Conservation (phyloP, 2,329 filamentous ascomycete species). For the Aspergillus floridensis region DNA sequence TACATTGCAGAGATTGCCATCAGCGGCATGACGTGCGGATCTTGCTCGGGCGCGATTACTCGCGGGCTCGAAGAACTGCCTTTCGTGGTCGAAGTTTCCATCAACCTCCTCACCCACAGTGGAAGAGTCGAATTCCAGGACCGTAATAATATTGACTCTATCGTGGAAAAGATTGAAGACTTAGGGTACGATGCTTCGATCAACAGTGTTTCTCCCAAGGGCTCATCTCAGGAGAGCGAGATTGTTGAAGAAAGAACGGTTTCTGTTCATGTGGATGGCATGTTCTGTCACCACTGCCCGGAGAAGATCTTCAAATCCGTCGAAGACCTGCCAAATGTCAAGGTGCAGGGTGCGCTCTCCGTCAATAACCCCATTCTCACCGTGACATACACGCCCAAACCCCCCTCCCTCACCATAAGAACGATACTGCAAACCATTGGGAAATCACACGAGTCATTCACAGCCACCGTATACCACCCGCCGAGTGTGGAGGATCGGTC, state of each 20-base stretch:
- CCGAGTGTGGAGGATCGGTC: slow-evolving; percentile 82
- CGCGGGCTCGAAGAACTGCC: slow-evolving; percentile 45
- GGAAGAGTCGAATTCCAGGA: slow-evolving; percentile 50
- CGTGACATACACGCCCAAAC: slow-evolving; percentile 66
- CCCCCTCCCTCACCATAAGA: slow-evolving; percentile 71
- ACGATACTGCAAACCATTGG: slow-evolving; percentile 68
- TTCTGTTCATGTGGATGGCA: slow-evolving; percentile 65
- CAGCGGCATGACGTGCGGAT: slow-evolving; percentile 58
- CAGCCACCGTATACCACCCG: slow-evolving; percentile 70
- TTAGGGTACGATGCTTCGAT: slow-evolving; percentile 66
- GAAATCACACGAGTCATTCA: slow-evolving; percentile 63
- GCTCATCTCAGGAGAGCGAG: slow-evolving; percentile 31
- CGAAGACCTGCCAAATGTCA: slow-evolving; percentile 49
- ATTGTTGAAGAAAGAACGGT: slow-evolving; percentile 52
- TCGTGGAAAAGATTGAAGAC: slow-evolving; percentile 52
- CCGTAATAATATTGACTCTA: slow-evolving; percentile 44
- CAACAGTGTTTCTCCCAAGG: slow-evolving; percentile 41
- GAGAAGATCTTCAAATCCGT: slow-evolving; percentile 40
- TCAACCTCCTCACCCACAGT: slow-evolving; percentile 53
- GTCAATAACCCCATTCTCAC: slow-evolving; percentile 65
- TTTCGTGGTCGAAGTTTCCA: slow-evolving; percentile 48
- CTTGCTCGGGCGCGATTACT: slow-evolving; percentile 53
- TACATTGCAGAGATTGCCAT: slow-evolving; percentile 51
- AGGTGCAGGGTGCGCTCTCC: slow-evolving; percentile 47
- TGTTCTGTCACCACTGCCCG: slow-evolving; percentile 73